Conservation (phyloP, 805 yeast genomes). For the Sungouiella blattae region DNA sequence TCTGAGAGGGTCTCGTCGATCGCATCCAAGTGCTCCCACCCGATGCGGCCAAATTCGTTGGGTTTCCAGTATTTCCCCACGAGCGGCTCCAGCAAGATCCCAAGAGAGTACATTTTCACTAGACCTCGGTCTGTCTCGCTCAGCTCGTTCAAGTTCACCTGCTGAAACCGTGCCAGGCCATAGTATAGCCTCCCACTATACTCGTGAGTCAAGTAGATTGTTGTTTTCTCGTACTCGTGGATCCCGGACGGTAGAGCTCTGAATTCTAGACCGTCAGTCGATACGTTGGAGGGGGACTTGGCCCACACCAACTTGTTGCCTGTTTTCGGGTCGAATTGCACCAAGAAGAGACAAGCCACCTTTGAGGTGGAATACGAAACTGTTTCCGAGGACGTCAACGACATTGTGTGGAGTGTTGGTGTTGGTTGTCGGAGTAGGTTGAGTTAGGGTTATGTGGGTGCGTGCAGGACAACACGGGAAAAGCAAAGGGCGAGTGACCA, state of each 20-base stretch:
- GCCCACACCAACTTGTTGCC: slow-evolving; percentile 41
- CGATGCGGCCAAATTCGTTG: slow-evolving; percentile 35
- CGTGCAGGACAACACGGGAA: too few species aligned
- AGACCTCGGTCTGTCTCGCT: slow-evolving; percentile 21
- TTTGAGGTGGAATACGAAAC: slow-evolving; percentile 17
- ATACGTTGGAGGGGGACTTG: slow-evolving; percentile 15
- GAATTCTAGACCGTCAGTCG: slow-evolving; percentile 34
- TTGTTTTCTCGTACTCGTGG: slow-evolving; percentile 29
- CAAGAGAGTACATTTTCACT: slow-evolving; percentile 63
- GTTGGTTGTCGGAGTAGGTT: too few species aligned
- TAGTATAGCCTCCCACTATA: slow-evolving; percentile 22
- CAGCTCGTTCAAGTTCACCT: slow-evolving; percentile 12
- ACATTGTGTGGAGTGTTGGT: too few species aligned
- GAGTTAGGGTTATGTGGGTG: too few species aligned
- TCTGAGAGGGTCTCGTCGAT: slow-evolving; percentile 25
- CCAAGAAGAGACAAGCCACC: slow-evolving; percentile 30
- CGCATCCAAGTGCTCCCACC: slow-evolving; percentile 41
- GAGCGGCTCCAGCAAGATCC: slow-evolving; percentile 50
- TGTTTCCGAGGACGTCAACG: slow-evolving; percentile 2
- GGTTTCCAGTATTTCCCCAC: slow-evolving; percentile 34
- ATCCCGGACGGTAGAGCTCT: slow-evolving; percentile 40
- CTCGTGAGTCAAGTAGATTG: slow-evolving; percentile 30
- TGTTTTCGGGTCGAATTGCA: slow-evolving; percentile 30
- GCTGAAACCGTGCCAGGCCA: slow-evolving; percentile 35
- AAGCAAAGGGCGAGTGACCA: too few species aligned